Percentiles rank a stretch among this genome's conserved stretches.
These are phyloP conservation scores for Erysimum pusillum DNA, from an alignment of 441 rosid species.

Conservation along the genomic window DNA sequence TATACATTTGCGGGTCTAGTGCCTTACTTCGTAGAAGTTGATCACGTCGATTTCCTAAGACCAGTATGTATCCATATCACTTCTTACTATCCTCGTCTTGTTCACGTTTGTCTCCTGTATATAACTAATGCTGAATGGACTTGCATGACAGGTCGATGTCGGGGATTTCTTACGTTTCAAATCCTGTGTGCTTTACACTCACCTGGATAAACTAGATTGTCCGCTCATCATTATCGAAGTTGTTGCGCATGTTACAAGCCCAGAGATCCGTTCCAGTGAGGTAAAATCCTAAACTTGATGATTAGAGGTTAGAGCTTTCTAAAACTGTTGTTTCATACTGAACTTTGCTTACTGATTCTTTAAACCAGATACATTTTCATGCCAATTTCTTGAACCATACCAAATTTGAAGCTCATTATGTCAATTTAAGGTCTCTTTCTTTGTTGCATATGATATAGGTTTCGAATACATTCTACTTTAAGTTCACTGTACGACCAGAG, in stretches of 20 bases:
- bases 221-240: constrained; percentile 86
- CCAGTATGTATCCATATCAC: constrained; percentile 61
- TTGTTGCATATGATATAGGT: constrained; percentile 56
- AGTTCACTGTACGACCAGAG: constrained; percentile 77
- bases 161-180: constrained; percentile 84
- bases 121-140: constrained; percentile 10
- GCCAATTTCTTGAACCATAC: not conserved
- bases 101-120: constrained; percentile 1
- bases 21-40: constrained; percentile 83
- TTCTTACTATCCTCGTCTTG: not conserved
- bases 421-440: constrained; percentile 10
- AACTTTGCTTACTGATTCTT: not conserved
- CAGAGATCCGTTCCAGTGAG: constrained; percentile 87
- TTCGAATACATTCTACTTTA: constrained; percentile 82
- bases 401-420: not conserved
- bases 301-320: not conserved
- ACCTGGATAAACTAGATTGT: constrained; percentile 62
- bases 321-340: not conserved
- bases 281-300: constrained; percentile 44
- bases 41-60: constrained; percentile 85
- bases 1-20: constrained; percentile 84
- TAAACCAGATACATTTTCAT: not conserved
- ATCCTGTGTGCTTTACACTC: constrained; percentile 81
- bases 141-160: constrained; percentile 74
- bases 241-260: constrained; percentile 88